Base-by-base conservation (phyloP, 768 basidiomycete genomes). In the Coprinellus micaceus region DNA sequence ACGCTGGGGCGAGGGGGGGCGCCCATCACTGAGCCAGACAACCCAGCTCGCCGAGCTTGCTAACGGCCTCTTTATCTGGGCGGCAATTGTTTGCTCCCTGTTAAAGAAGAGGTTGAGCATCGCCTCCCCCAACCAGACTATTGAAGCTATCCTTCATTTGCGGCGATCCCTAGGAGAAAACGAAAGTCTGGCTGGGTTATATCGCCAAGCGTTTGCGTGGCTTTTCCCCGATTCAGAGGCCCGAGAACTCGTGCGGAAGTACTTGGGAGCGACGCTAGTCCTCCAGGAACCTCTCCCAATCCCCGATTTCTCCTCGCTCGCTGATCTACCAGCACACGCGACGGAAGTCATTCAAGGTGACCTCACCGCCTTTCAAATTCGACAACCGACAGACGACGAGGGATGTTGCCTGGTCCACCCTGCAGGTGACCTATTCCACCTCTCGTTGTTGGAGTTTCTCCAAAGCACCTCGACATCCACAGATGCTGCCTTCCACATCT, bases 281-380 rank as follows among this genome's bases (percentile, higher is more conserved):
- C 49, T 51, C 11, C 49, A 51, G n/a, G 49, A 51, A 51, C 22
- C 29, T 30, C 29, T 51, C 17, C 49, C 49, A 33, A 17, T 51
- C 13, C 26, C n/a, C 9, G 49, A 29, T 17, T 51, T 51, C n/a
- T 30, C 28, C 12, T 33, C 29, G 4, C n/a, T 51, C 10, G n/a
- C 30, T n/a, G 37, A 10, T 17, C 25, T 51, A 17, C 49, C 30
- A 4, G 17, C 17, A 5, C 28, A 36, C 13, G 7, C 19, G 17
- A 9, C 33, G 17, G 30, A 29, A 28, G 24, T 12, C 7, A 29
- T 51, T 19, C 25, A 51, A 36, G 22, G n/a, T 15, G 11, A 21
- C 15, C 29, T 51, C 30, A 36, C 17, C 15, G 49, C 49, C 5
- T 36, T 51, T 5, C 49, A 51, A 29, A 51, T 22, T 15, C 28